These are phyloP conservation scores for Achaetomium macrosporum DNA, from an alignment of 2,329 filamentous ascomycete genomes.

Conservation along the genomic window DNA sequence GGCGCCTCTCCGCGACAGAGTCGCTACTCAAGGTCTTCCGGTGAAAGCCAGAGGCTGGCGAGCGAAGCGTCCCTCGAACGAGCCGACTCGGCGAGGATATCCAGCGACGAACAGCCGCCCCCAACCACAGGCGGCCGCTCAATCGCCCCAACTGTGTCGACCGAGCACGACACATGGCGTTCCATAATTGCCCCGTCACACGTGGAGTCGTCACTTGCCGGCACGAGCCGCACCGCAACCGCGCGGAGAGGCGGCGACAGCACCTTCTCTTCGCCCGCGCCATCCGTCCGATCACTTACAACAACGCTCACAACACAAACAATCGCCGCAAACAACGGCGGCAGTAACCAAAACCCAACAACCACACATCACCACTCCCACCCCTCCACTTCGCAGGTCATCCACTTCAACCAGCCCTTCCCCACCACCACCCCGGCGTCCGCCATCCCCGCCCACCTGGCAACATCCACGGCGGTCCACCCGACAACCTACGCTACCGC, in stretches of 20 bases:
- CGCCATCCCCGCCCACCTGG: constrained; percentile 65
- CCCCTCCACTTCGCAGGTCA: constrained; percentile 39
- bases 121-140: constrained; percentile 59
- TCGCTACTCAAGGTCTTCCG: constrained; percentile 51
- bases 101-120: constrained; percentile 51
- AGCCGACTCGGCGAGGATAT: constrained; percentile 54
- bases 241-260: constrained; percentile 65
- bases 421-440: constrained; percentile 60
- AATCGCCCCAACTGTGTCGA: constrained; percentile 73
- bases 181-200: constrained; percentile 76
- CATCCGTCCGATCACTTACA: constrained; percentile 72
- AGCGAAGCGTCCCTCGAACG: constrained; percentile 53
- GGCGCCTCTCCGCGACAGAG: constrained; percentile 35
- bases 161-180: constrained; percentile 67
- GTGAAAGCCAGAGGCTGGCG: constrained; percentile 42
- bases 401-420: constrained; percentile 62
- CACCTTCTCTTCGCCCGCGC: constrained; percentile 77
- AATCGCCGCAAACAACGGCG: constrained; percentile 50
- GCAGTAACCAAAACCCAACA: constrained; percentile 31
- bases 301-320: constrained; percentile 83
- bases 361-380: constrained; percentile 37
- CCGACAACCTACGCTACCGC: constrained; percentile 71
- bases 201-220: constrained; percentile 57
- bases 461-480: constrained; percentile 36
- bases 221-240: constrained; percentile 65